phyloP scores from a whole-genome alignment of 2,329 filamentous ascomycete species.

The Lecanicillium sp. region DNA sequence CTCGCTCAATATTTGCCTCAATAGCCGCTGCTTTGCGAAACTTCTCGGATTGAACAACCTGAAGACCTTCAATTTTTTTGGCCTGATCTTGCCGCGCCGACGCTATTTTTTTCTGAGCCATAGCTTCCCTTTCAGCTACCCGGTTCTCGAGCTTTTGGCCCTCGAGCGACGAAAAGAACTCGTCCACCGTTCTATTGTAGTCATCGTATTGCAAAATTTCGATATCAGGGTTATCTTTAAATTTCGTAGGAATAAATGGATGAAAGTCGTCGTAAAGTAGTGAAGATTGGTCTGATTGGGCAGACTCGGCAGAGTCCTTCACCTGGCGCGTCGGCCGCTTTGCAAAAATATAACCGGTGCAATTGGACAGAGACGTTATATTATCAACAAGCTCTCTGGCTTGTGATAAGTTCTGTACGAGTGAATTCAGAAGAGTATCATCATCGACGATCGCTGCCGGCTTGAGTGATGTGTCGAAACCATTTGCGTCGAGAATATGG shows the following conservation, averaged over 20 bases:
- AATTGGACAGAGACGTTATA: conserved; percentile 55
- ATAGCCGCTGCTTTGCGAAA: conserved; percentile 84
- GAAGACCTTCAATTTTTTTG: conserved; percentile 74
- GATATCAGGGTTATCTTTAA: conserved; percentile 56
- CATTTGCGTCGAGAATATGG: conserved; percentile 64
- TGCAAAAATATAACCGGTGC: conserved; percentile 83
- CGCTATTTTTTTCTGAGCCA: conserved; percentile 76
- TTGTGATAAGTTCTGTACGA: conserved; percentile 61
- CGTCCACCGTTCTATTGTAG: conserved; percentile 90
- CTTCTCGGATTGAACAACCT: conserved; percentile 74
- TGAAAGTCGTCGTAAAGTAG: conserved; percentile 92
- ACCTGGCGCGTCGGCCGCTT: conserved; percentile 33
- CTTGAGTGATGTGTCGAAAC: conserved; percentile 60
- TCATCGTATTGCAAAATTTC: conserved; percentile 69
- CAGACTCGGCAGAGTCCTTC: conserved; percentile 10
- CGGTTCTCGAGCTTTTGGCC: conserved; percentile 84
- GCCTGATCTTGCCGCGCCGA: conserved; percentile 76
- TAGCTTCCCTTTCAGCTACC: conserved; percentile 71
- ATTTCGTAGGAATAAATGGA: conserved; percentile 78
- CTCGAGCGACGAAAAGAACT: conserved; percentile 95
- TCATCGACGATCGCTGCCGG: conserved; percentile 63
- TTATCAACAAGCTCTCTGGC: conserved; percentile 62
- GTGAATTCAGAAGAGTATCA: conserved; percentile 52
- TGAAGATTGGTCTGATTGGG: conserved; percentile 22
- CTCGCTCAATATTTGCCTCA: conserved; percentile 80